Evolutionary conservation across 768 basidiomycete species (phyloP), one percentile per base, ranked within the genome.

Genomic region (Rhizopogon rudus): DNA sequence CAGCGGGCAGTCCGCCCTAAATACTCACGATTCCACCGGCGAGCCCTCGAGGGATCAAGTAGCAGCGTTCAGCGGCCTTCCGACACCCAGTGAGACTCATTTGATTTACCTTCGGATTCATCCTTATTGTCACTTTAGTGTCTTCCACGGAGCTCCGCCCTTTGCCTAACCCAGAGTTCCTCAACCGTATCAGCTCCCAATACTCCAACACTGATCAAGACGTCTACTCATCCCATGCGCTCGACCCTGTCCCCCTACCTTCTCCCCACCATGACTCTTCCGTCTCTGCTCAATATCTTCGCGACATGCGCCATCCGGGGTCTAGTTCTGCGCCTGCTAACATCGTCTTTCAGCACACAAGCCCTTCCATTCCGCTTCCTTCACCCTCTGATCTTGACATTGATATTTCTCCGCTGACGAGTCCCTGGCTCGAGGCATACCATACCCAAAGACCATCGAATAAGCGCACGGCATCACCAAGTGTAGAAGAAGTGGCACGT

Each of bases 401-500:
- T 55, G 86, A 92, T 57, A 82, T 92, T 46, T 89, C 88, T 1
- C 89, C 90, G 0, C 72, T 92, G 20, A 88, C 88, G 0, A 91
- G 88, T 60, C 89, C 89, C 1, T 91, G 89, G 87, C 76, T 92
- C 0, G 86, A 83, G 4, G 80, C 88, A 5, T 76, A 80, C 51
- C 76, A 77, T 25, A 73, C 75, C 39, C 62, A 62, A 20, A 64
- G 71, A 55, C 59, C 60, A 1, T 42, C 66, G 3, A 77, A 73
- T 55, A 87, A 88, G 57, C 79, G 86, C 12, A 75, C 76, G 0
- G 81, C 79, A 3, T 86, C 85, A 1, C 77, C 81, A 2, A 79
- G 77, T 53, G 78, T 70, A 3, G 83, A 85, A 40, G 86, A 88
- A 48, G 65, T 56, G 29, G 61, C 65, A 55, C 65, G 75, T 56